Conservation (phyloP, 805 yeast genomes). For the Allodekkera sacchari region DNA sequence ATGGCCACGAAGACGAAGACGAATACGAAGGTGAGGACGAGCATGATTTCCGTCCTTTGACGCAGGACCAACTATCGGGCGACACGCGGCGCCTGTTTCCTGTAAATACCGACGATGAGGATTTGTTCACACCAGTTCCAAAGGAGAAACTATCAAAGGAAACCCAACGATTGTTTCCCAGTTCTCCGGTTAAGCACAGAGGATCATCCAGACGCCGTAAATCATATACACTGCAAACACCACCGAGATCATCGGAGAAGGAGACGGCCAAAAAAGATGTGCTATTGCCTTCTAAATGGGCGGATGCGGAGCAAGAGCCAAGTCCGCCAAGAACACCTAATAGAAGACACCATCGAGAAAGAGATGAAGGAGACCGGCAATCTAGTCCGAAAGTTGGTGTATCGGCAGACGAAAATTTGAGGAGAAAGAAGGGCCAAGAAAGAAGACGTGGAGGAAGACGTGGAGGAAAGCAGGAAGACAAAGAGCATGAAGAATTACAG, state of each 20-base stretch:
- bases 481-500: not conserved
- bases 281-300: slow-evolving; percentile 6
- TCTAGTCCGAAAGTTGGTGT: not conserved
- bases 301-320: not conserved
- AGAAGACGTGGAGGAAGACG: not conserved
- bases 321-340: slow-evolving; percentile 1
- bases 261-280: not conserved
- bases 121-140: not conserved
- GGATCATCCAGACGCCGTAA: not conserved
- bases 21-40: slow-evolving; percentile 6
- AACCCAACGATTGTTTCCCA: slow-evolving; percentile 5
- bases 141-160: slow-evolving; percentile 3
- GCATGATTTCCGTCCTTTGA: slow-evolving; percentile 5
- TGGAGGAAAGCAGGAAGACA: not conserved
- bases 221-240: not conserved
- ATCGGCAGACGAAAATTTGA: not conserved
- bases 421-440: not conserved
- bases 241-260: not conserved
- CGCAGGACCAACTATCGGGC: slow-evolving; percentile 1
- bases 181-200: no score
- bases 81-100: no score
- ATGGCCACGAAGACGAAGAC: slow-evolving; percentile 1
- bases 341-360: not conserved
- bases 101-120: slow-evolving; percentile 5
- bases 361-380: not conserved